Evolutionary conservation across 495 filamentous ascomycete genomes (phyloP).

Genomic region (Aeminium ludgeri): DNA sequence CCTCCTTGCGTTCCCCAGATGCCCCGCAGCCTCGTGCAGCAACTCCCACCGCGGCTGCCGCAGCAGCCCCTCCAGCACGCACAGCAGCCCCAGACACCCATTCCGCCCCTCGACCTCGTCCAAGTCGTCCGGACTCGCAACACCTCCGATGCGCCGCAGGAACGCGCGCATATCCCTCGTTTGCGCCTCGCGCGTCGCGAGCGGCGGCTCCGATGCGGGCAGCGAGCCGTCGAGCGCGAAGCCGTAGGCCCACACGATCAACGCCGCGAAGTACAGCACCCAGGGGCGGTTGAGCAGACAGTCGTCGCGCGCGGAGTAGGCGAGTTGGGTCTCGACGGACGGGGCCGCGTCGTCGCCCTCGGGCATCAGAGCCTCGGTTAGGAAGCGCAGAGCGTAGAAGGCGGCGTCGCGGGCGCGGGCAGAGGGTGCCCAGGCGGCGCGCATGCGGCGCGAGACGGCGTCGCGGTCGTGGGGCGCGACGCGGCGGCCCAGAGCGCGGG

Average conservation of each 20-base stretch:
- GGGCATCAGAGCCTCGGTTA: conserved; percentile 59
- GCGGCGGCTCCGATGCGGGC: conserved; percentile 31
- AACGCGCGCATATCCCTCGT: conserved; percentile 65
- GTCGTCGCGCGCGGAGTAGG: conserved; percentile 75
- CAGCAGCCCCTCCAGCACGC: conserved; percentile 71
- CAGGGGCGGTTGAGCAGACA: conserved; percentile 83
- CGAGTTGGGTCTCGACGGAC: conserved; percentile 10
- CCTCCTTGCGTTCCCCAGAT: too few species aligned
- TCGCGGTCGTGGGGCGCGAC: conserved; percentile 69
- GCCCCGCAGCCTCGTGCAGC: conserved; percentile 78
- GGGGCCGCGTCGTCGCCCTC: conserved; percentile 17
- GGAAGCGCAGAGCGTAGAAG: conserved; percentile 81
- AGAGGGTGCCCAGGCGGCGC: conserved; percentile 75
- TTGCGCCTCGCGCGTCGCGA: conserved; percentile 44
- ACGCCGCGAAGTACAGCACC: conserved; percentile 86
- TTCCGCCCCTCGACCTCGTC: conserved; percentile 61
- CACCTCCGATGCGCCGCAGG: conserved; percentile 52
- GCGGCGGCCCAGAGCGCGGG: conserved; percentile 65
- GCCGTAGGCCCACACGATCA: conserved; percentile 92
- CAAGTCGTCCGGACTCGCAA: conserved; percentile 68
- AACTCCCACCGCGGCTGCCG: conserved; percentile 77
- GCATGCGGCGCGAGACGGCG: conserved; percentile 70
- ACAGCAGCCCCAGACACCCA: conserved; percentile 61
- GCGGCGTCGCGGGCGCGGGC: conserved; percentile 84
- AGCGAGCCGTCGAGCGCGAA: conserved; percentile 77